Percentiles rank a stretch among this genome's conserved stretches.
Evolutionary conservation across 2,329 filamentous ascomycete genomes (phyloP).

Genomic region (Sphaerulina musiva): DNA sequence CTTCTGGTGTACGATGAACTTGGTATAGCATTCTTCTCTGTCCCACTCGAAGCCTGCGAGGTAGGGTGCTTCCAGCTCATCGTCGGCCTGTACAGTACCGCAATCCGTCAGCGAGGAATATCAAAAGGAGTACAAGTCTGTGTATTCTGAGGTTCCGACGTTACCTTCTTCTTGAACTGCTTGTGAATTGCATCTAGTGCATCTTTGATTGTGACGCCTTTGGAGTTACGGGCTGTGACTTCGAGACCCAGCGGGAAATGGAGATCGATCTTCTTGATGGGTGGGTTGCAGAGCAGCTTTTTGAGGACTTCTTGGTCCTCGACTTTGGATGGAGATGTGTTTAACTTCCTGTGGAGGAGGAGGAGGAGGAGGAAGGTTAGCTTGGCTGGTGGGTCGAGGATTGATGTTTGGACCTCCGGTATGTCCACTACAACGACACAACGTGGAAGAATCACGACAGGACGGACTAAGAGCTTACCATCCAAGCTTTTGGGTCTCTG

Average conservation of each 20-base stretch:
- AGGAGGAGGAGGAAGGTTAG: background rate
- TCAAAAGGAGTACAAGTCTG: no score
- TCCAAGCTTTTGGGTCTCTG: constrained; percentile 79
- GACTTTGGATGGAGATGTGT: constrained; percentile 68
- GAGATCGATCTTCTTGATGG: constrained; percentile 89
- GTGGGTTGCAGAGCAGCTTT: constrained; percentile 69
- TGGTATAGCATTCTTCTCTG: constrained; percentile 83
- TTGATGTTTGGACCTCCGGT: background rate
- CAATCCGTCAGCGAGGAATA: no score
- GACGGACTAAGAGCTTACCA: constrained; percentile 54
- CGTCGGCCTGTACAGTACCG: constrained; percentile 60
- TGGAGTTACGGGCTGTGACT: constrained; percentile 82
- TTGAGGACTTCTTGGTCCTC: constrained; percentile 83
- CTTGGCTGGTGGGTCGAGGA: background rate
- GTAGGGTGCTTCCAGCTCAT: constrained; percentile 81
- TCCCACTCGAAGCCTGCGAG: constrained; percentile 96
- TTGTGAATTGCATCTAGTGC: constrained; percentile 93
- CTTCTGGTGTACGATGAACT: constrained; percentile 78
- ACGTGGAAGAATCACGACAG: no score
- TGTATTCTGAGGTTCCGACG: no score
- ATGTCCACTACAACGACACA: no score
- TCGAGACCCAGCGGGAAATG: constrained; percentile 83
- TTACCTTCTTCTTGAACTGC: constrained; percentile 89
- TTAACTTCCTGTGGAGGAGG: constrained; percentile 70
- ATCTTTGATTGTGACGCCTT: constrained; percentile 96